Conservation (phyloP, 2,329 filamentous ascomycete genomes). For the Fusarium compactum region DNA sequence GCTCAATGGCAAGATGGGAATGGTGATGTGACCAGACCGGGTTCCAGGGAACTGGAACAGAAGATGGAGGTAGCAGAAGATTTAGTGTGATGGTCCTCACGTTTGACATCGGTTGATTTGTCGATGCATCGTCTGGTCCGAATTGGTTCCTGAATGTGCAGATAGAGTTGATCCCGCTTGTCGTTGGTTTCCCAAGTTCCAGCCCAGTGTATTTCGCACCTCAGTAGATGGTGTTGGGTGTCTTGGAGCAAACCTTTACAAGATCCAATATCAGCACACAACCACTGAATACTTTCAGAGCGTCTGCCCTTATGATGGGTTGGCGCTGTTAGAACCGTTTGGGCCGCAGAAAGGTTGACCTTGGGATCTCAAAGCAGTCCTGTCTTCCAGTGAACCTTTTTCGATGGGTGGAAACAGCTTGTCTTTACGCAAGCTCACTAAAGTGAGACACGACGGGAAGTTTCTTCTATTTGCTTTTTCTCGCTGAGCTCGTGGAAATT, state of each 20-base stretch:
- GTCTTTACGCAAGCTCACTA: constrained; percentile 33
- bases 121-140: constrained; percentile 45
- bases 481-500: constrained; percentile 43
- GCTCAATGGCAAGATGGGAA: constrained; percentile 14
- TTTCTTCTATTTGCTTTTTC: constrained; percentile 44
- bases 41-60: constrained; percentile 29
- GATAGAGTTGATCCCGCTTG: constrained; percentile 24
- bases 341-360: constrained; percentile 30
- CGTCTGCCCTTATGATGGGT: constrained; percentile 27
- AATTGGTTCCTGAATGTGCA: constrained; percentile 36
- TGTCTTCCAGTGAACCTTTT: constrained; percentile 32
- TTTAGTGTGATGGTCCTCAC: constrained; percentile 44
- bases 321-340: constrained; percentile 24
- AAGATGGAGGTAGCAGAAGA: constrained; percentile 14
- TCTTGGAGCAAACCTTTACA: constrained; percentile 31
- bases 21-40: constrained; percentile 16
- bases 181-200: constrained; percentile 29
- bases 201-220: constrained; percentile 22
- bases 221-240: constrained; percentile 12
- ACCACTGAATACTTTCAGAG: constrained; percentile 31
- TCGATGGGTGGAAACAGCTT: constrained; percentile 21
- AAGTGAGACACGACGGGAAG: constrained; percentile 45
- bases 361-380: constrained; percentile 31
- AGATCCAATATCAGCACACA: constrained; percentile 20
- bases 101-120: constrained; percentile 36